A percentile compares a stretch with the other conserved stretches of the same genome.
Evolutionary conservation across 2,329 filamentous ascomycete species (phyloP).

Genomic region (Trichoderma citrinoviride): DNA sequence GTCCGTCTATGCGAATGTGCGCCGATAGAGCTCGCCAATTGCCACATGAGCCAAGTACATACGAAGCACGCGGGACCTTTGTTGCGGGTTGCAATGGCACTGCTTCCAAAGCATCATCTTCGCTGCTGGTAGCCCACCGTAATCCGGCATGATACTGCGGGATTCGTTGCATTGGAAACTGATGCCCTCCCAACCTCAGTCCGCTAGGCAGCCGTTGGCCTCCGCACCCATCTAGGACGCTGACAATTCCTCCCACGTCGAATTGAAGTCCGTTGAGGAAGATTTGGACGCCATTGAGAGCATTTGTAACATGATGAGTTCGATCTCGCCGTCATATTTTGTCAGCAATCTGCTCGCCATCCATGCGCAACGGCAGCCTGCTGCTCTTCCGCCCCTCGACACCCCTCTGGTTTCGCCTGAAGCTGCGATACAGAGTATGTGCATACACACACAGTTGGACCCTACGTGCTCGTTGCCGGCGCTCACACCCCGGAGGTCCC

Average conservation of each 20-base stretch:
- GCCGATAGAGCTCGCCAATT: not conserved
- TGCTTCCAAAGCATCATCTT: not conserved
- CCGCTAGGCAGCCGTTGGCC: constrained; percentile 7
- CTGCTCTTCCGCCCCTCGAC: not conserved
- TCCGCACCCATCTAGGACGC: constrained; percentile 3
- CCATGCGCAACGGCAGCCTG: not conserved
- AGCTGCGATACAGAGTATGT: not conserved
- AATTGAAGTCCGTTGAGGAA: not conserved
- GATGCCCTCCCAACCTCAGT: not conserved
- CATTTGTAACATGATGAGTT: constrained; percentile 5
- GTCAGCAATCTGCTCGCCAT: constrained; percentile 6
- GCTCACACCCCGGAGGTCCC: not conserved
- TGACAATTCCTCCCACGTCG: not conserved
- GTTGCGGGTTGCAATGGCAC: not conserved
- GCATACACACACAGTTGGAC: not conserved
- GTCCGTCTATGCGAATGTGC: not conserved
- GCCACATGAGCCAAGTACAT: not conserved
- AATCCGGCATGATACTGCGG: not conserved
- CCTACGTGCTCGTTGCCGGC: not conserved
- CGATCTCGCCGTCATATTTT: not conserved
- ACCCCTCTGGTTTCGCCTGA: not conserved
- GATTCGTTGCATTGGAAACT: not conserved
- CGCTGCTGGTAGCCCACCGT: not conserved
- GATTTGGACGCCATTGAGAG: not conserved
- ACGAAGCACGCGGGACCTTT: not conserved